These are phyloP conservation scores for Oryza meridionalis DNA, from an alignment of 176 grass and related monocot species.

Conservation along the genomic window DNA sequence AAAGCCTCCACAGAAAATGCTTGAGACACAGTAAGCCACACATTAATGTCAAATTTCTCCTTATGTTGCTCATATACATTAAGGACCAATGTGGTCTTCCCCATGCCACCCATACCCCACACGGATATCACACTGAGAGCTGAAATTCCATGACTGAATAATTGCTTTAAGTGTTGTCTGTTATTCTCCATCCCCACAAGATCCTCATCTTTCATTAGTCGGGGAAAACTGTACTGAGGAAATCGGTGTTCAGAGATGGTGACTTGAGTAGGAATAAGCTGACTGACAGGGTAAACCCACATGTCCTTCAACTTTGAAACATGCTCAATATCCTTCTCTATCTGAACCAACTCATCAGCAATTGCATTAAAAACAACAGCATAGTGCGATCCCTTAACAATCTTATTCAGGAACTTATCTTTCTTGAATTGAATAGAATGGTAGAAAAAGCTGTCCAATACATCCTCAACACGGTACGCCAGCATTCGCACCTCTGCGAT, in stretches of 20 bases:
- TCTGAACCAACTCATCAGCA: not conserved
- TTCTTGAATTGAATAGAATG: slow-evolving; percentile 20
- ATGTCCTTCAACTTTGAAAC: slow-evolving; percentile 31
- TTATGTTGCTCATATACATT: slow-evolving; percentile 21
- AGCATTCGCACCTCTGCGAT: slow-evolving; percentile 30
- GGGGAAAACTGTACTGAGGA: slow-evolving; percentile 6
- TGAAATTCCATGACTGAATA: not conserved
- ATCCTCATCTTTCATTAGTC: slow-evolving; percentile 26
- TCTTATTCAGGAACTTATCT: not conserved
- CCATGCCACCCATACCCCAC: slow-evolving; percentile 45
- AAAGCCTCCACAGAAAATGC: slow-evolving; percentile 14
- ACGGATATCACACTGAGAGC: slow-evolving; percentile 22
- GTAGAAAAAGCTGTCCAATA: slow-evolving; percentile 35
- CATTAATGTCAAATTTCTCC: slow-evolving; percentile 14
- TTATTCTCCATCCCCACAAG: not conserved
- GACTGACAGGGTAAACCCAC: slow-evolving; percentile 2
- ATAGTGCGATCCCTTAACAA: not conserved
- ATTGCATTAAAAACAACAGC: slow-evolving; percentile 5
- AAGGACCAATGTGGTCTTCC: slow-evolving; percentile 34
- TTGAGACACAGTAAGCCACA: slow-evolving; percentile 30
- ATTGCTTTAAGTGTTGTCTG: slow-evolving; percentile 6
- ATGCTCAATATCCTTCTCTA: slow-evolving; percentile 34
- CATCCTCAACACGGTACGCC: slow-evolving; percentile 28
- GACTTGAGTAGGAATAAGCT: slow-evolving; percentile 30
- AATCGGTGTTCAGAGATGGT: not conserved